phyloP scores from a whole-genome alignment of 106 monocot genomes.

The Apostasia ramifera region DNA sequence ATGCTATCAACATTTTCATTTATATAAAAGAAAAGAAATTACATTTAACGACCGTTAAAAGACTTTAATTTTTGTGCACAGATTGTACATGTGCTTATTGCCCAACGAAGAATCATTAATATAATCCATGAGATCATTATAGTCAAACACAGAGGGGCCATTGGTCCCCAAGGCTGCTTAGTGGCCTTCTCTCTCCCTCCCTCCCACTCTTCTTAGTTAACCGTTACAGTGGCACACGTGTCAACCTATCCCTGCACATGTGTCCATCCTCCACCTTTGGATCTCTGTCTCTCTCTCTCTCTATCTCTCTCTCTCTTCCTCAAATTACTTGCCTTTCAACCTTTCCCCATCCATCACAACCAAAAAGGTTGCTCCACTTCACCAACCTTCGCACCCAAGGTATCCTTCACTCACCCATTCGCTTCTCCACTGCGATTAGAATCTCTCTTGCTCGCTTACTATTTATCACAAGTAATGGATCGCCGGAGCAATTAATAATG shows the following conservation, averaged over 20 bases:
- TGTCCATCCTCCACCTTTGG: background rate
- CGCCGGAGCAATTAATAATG: slow-evolving; percentile 2
- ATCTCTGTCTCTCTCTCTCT: background rate
- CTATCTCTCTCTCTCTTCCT: background rate
- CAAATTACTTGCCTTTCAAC: background rate
- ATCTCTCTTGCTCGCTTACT: slow-evolving; percentile 1
- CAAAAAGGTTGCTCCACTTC: slow-evolving; percentile 8
- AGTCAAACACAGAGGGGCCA: too few species aligned
- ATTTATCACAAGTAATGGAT: background rate
- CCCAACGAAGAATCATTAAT: too few species aligned
- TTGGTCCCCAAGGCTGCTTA: too few species aligned
- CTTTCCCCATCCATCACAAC: background rate
- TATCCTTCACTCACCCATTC: background rate
- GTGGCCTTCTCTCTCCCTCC: background rate
- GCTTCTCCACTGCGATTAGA: background rate
- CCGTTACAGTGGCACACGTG: slow-evolving; percentile 25
- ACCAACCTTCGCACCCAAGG: slow-evolving; percentile 19
- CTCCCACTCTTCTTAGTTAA: slow-evolving; percentile 5
- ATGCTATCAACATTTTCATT: too few species aligned
- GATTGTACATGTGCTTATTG: too few species aligned
- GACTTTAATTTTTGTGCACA: too few species aligned
- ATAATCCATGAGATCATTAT: too few species aligned
- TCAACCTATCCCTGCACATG: background rate
- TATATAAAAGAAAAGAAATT: too few species aligned
- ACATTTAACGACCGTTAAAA: too few species aligned